Evolutionary conservation across 306 rosid species (phyloP).

Genomic region (Vigna unguiculata): DNA sequence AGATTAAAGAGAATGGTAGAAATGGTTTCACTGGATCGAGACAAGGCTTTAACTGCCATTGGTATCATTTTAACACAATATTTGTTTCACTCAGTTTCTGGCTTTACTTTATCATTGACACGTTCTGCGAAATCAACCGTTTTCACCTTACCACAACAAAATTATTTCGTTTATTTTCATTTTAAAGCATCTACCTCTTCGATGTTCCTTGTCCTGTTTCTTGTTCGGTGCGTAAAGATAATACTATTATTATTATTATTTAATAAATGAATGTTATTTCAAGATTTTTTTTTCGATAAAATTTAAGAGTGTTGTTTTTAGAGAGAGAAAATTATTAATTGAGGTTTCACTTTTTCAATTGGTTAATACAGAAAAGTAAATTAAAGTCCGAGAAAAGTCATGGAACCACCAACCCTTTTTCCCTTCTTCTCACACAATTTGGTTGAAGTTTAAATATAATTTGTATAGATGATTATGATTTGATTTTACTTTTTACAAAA

Average conservation of each 20-base stretch:
- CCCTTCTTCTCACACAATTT: too few species aligned
- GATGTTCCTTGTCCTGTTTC: not conserved
- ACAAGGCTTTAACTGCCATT: conserved; percentile 48
- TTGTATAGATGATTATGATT: too few species aligned
- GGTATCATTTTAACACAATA: conserved; percentile 31
- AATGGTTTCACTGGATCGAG: not conserved
- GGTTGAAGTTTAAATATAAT: too few species aligned
- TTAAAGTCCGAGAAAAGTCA: not conserved
- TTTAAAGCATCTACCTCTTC: not conserved
- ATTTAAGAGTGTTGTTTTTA: not conserved
- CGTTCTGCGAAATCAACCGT: conserved; percentile 41
- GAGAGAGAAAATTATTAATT: not conserved
- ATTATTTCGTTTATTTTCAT: too few species aligned
- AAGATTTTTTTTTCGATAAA: not conserved
- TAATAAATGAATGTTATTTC: not conserved
- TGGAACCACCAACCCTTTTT: too few species aligned
- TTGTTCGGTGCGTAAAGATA: not conserved
- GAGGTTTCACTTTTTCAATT: not conserved
- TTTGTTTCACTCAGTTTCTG: conserved; percentile 11
- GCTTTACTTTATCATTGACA: conserved; percentile 38
- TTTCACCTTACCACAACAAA: not conserved
- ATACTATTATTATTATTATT: not conserved
- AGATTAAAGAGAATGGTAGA: not conserved
- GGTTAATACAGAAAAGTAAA: not conserved
- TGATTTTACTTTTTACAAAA: too few species aligned